phyloP scores from a whole-genome alignment of 805 yeast genomes.

The Candida insectorum region DNA sequence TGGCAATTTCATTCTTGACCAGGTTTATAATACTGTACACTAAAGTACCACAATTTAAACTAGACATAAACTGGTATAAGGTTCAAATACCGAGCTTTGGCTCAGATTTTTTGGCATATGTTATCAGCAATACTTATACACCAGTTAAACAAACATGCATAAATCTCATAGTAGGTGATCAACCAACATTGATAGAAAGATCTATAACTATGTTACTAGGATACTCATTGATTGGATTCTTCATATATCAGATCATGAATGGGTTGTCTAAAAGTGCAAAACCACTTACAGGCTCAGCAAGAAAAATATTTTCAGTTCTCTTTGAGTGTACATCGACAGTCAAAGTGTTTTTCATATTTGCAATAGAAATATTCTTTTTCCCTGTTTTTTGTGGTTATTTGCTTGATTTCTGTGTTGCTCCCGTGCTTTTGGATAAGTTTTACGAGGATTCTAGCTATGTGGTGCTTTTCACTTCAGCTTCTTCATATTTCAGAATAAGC shows the following conservation, averaged over 20 bases:
- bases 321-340: constrained; percentile 58
- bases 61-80: too few relatives aligned
- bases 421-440: constrained; percentile 31
- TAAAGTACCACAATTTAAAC: too few relatives aligned
- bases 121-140: too few relatives aligned
- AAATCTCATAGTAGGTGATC: constrained; percentile 14
- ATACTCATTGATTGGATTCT: constrained; percentile 23
- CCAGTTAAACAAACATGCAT: too few relatives aligned
- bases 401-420: constrained; percentile 65
- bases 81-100: too few relatives aligned
- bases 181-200: constrained; percentile 36
- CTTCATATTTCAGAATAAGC: constrained; percentile 5
- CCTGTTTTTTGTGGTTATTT: constrained; percentile 85
- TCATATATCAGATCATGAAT: constrained; percentile 26
- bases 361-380: constrained; percentile 77
- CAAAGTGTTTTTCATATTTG: constrained; percentile 73
- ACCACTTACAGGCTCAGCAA: constrained; percentile 48
- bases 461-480: constrained; percentile 8
- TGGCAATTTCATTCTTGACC: too few relatives aligned
- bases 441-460: constrained; percentile 1
- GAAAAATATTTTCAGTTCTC: constrained; percentile 49
- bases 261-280: constrained; percentile 27
- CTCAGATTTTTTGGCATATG: too few relatives aligned
- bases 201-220: constrained; percentile 31
- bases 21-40: too few relatives aligned